Percentiles rank a stretch among this genome's conserved stretches.
Evolutionary conservation across 768 basidiomycete genomes (phyloP).

Genomic region (Termitomyces sp.): DNA sequence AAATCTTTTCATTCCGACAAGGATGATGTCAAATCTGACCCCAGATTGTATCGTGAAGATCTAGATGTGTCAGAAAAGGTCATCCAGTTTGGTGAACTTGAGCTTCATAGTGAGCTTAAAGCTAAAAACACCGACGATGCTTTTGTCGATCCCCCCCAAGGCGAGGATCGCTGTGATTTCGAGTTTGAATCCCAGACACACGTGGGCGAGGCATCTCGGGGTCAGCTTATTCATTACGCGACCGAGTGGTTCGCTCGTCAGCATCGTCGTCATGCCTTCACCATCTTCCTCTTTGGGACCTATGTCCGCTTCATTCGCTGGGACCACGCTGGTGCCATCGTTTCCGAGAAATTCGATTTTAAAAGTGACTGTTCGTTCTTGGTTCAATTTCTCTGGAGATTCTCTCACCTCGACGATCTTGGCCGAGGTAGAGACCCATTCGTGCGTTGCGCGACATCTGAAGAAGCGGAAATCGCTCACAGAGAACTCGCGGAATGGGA

Average conservation of each 20-base stretch:
- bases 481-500: background rate
- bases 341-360: too few species aligned
- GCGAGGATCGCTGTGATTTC: background rate
- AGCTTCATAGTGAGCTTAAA: slow-evolving; percentile 16
- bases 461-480: background rate
- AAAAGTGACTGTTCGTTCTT: slow-evolving; percentile 12
- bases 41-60: background rate
- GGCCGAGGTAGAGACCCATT: slow-evolving; percentile 15
- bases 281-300: too few species aligned
- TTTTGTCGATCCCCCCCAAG: slow-evolving; percentile 2
- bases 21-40: background rate
- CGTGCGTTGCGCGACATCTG: slow-evolving; percentile 6
- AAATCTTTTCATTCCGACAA: too few species aligned
- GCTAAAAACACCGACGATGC: background rate
- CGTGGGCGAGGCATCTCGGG: slow-evolving; percentile 1
- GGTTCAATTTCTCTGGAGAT: slow-evolving; percentile 23
- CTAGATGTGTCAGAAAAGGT: background rate
- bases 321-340: too few species aligned
- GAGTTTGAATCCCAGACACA: background rate
- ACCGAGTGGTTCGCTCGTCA: slow-evolving; percentile 19
- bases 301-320: too few species aligned
- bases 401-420: slow-evolving; percentile 8
- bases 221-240: slow-evolving; percentile 18
- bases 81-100: slow-evolving; percentile 7
- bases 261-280: slow-evolving; percentile 16